Conservation (phyloP, 2,329 filamentous ascomycete species). For the Coniochaeta hoffmannii region DNA sequence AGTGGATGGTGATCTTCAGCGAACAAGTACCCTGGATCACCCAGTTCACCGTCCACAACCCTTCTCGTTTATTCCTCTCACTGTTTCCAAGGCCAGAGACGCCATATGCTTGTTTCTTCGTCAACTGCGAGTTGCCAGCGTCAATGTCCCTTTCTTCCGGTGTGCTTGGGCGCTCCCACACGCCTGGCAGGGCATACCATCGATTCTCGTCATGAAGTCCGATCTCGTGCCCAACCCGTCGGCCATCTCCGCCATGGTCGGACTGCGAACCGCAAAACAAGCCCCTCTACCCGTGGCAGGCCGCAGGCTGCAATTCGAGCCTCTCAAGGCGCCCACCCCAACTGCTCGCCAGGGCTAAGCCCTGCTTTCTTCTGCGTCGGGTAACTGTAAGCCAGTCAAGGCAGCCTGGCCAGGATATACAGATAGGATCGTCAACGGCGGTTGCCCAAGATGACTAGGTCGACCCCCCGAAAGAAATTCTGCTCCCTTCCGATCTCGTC, state of each 20-base stretch:
- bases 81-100: background rate
- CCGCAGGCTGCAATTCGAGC: background rate
- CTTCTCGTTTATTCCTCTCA: background rate
- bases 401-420: background rate
- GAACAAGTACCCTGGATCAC: background rate
- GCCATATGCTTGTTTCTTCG: background rate
- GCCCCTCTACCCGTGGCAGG: background rate
- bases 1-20: background rate
- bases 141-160: background rate
- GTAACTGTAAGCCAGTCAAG: background rate
- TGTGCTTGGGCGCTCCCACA: background rate
- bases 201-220: background rate
- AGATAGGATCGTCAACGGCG: background rate
- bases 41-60: background rate
- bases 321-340: background rate
- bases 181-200: background rate
- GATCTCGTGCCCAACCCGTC: background rate
- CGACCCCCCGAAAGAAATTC: background rate
- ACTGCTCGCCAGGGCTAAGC: background rate
- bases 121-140: background rate
- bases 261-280: background rate
- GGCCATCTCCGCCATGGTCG: background rate
- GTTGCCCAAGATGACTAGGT: background rate
- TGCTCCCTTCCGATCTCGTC: background rate
- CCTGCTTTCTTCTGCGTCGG: background rate